Evolutionary conservation across 345 rosid species (phyloP).

Genomic region (Erucastrum elatum): DNA sequence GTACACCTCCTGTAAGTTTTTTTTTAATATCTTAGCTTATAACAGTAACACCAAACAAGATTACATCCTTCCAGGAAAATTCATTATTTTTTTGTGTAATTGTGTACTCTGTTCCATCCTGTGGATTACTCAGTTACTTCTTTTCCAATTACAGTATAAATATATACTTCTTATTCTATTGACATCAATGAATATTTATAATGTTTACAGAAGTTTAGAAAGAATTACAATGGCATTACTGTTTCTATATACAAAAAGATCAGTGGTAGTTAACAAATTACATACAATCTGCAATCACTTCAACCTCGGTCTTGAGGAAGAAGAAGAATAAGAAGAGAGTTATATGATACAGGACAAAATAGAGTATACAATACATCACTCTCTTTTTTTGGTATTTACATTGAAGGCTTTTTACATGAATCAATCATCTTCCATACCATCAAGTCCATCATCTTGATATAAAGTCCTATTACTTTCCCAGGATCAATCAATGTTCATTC

Average conservation of each 20-base stretch:
- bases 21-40: constrained; percentile 29
- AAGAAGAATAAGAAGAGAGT: neutral
- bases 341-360: constrained; percentile 25
- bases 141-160: neutral
- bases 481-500: constrained; percentile 10
- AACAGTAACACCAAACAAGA: constrained; percentile 29
- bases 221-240: constrained; percentile 17
- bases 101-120: constrained; percentile 7
- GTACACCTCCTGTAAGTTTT: constrained; percentile 39
- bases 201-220: neutral
- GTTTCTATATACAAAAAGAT: constrained; percentile 27
- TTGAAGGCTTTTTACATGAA: constrained; percentile 17
- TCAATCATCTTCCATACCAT: constrained; percentile 10
- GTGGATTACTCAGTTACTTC: neutral
- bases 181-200: neutral
- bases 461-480: neutral
- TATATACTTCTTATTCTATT: neutral
- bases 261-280: constrained; percentile 25
- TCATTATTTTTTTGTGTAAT: constrained; percentile 21
- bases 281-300: constrained; percentile 34
- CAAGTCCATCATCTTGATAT: constrained; percentile 23
- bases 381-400: constrained; percentile 32
- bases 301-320: constrained; percentile 11
- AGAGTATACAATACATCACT: constrained; percentile 29
- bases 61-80: constrained; percentile 22